Base-by-base conservation (phyloP, 805 yeast species). In the Wickerhamiella azymoides region DNA sequence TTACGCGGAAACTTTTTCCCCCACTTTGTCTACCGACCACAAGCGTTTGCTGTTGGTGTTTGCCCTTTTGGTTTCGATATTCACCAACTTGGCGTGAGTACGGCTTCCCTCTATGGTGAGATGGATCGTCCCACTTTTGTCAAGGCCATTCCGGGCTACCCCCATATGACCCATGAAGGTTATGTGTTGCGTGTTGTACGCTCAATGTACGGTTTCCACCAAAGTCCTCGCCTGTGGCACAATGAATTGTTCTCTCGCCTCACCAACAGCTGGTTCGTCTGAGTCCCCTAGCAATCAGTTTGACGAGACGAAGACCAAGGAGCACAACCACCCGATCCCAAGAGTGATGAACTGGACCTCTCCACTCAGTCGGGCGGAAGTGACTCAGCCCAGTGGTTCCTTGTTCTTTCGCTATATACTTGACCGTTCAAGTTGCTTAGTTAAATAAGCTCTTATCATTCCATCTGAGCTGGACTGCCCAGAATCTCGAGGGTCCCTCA, bases 221-320 rank as follows among this genome's bases (percentile, higher is more conserved):
- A 38, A 19, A 38, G 40, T 38, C 40, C 40, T 7, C 40, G 40
- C 17, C 18, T 38, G 17, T 38, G 40, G 40, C 30, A 24, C 24
- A 17, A n/a, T 6, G 3, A 13, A 13, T 24, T 38, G 7, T 24
- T 11, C 13, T 16, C n/a, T n/a, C 10, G n/a, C 5, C 40, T 38
- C n/a, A n/a, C n/a, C n/a, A n/a, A n/a, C n/a, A n/a, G n/a, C n/a
- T n/a, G n/a, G n/a, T n/a, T n/a, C n/a, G n/a, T n/a, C n/a, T n/a
- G n/a, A n/a, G n/a, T n/a, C n/a, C n/a, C n/a, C n/a, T n/a, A n/a
- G n/a, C n/a, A n/a, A n/a, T n/a, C n/a, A n/a, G n/a, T n/a, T n/a
- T n/a, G n/a, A n/a, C n/a, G n/a, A n/a, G n/a, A n/a, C n/a, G n/a
- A n/a, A n/a, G n/a, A n/a, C n/a, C n/a, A n/a, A n/a, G n/a, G n/a